These are phyloP conservation scores for Cronartium quercuum DNA, from an alignment of 1,284 basidiomycete species.

Conservation along the genomic window DNA sequence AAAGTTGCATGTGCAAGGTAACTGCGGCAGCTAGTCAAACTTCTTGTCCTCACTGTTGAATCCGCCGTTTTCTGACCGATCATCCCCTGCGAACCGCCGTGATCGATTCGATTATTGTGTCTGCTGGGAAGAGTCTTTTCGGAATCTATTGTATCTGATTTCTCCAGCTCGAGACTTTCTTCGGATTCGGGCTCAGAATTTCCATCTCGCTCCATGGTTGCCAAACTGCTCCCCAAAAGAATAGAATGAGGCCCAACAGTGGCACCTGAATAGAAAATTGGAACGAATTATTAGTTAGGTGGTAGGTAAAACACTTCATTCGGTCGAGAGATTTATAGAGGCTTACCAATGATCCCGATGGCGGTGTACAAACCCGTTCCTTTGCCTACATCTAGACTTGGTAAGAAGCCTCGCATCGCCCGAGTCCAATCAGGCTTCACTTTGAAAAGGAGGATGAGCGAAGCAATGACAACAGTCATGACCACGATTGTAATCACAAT, in stretches of 20 bases:
- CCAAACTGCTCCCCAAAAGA: slow-evolving; percentile 20
- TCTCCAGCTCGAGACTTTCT: background rate
- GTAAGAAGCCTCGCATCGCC: slow-evolving; percentile 14
- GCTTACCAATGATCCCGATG: slow-evolving; percentile 29
- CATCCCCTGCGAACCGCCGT: too few relatives aligned
- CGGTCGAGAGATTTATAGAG: too few relatives aligned
- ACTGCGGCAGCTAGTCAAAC: slow-evolving; percentile 9
- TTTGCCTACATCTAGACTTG: slow-evolving; percentile 1
- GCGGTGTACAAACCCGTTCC: slow-evolving; percentile 22
- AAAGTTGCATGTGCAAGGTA: slow-evolving; percentile 35
- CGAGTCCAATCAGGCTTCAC: slow-evolving; percentile 14
- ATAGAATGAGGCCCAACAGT: slow-evolving; percentile 34
- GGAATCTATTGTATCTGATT: background rate
- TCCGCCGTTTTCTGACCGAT: too few relatives aligned
- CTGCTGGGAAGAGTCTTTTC: too few relatives aligned
- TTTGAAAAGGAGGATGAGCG: slow-evolving; percentile 28
- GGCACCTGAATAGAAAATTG: slow-evolving; percentile 15
- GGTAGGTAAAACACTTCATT: background rate
- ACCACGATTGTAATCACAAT: slow-evolving; percentile 27
- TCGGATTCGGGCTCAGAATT: background rate
- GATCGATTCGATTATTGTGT: too few relatives aligned
- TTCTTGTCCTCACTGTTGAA: too few relatives aligned
- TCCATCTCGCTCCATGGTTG: slow-evolving; percentile 13
- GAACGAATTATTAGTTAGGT: background rate
- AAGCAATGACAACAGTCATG: slow-evolving; percentile 25